A percentile compares a stretch with the other conserved stretches of the same genome.
Evolutionary conservation across 306 rosid genomes (phyloP).

Genomic region (Betula pendula): DNA sequence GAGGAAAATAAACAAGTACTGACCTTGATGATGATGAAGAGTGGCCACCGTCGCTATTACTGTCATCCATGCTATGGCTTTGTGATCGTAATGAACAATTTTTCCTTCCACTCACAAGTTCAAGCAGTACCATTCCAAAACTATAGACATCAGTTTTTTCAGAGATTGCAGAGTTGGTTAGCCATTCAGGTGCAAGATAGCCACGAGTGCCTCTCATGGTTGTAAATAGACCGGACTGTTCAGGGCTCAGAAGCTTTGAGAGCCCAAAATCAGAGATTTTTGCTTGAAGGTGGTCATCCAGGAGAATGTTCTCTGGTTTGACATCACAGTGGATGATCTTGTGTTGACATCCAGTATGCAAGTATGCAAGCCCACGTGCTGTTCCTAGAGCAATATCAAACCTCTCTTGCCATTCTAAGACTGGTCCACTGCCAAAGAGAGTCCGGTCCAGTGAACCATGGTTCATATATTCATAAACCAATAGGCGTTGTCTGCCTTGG

Average conservation of each 20-base stretch:
- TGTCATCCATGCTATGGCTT: constrained; percentile 62
- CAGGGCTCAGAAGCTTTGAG: constrained; percentile 75
- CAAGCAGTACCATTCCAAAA: constrained; percentile 91
- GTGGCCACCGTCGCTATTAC: constrained; percentile 48
- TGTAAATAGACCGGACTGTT: constrained; percentile 84
- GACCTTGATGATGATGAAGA: constrained; percentile 53
- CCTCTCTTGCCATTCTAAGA: constrained; percentile 90
- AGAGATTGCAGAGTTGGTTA: constrained; percentile 78
- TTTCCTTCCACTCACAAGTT: constrained; percentile 80
- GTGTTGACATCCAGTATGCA: constrained; percentile 77
- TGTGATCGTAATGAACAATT: constrained; percentile 57
- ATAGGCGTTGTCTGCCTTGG: constrained; percentile 68
- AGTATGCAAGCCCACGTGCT: constrained; percentile 88
- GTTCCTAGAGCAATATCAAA: constrained; percentile 76
- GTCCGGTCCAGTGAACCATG: constrained; percentile 79
- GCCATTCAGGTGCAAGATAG: constrained; percentile 96
- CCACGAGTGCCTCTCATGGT: constrained; percentile 98
- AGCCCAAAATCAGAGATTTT: constrained; percentile 95
- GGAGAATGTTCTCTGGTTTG: constrained; percentile 88
- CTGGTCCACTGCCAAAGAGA: constrained; percentile 76
- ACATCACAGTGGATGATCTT: constrained; percentile 91
- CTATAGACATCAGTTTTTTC: constrained; percentile 91
- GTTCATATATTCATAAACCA: constrained; percentile 89
- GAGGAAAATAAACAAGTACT: constrained; percentile 70
- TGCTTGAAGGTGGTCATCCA: constrained; percentile 71